Base-by-base conservation (phyloP, 2,329 filamentous ascomycete genomes). In the Aplosporella prunicola region DNA sequence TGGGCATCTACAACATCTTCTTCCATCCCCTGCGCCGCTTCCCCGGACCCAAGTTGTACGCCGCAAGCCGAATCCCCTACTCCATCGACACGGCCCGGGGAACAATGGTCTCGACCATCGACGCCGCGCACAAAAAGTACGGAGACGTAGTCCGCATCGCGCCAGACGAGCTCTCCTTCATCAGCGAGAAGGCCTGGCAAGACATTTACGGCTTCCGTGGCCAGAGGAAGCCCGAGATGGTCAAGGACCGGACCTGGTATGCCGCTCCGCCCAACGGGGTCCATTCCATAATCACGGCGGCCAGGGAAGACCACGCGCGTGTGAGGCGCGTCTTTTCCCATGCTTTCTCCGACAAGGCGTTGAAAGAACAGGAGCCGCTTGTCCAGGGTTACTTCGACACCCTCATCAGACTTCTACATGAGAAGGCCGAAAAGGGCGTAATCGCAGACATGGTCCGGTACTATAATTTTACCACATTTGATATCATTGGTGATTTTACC, bases 131-230 rank as follows among this genome's bases (percentile, higher is more conserved):
- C 33, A 47, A 56, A 9, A 49, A 54, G 32, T 65, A 64, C 40
- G 65, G 66, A 15, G 56, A 63, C 1, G 61, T 58, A 2, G 61
- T 68, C 1, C 55, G 64, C 7, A 42, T 67, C 5, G 50, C 54
- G 0, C 65, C 64, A 0, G 56, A 55, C 18, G 61, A 68, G 39
- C 38, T 67, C 1, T 64, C 63, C 1, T 64, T 66, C 48, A 65
- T 55, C 35, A 56, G 58, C 3, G 61, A 66, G 2, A 59, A 56
- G 2, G 61, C 62, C 2, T 66, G 59, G 56, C 32, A 42, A 14
- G 54, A 56, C 32, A 58, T 58, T 10, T 56, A 57, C 36, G 53
- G 54, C 5, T 50, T 55, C 43, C 51, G 51, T 5, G 43, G 53
- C 13, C 52, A 51, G 2, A 40, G 50, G 17, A 30, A 26, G 16